Evolutionary conservation across 2,329 filamentous ascomycete genomes (phyloP).

Genomic region (Trichophyton equinum): DNA sequence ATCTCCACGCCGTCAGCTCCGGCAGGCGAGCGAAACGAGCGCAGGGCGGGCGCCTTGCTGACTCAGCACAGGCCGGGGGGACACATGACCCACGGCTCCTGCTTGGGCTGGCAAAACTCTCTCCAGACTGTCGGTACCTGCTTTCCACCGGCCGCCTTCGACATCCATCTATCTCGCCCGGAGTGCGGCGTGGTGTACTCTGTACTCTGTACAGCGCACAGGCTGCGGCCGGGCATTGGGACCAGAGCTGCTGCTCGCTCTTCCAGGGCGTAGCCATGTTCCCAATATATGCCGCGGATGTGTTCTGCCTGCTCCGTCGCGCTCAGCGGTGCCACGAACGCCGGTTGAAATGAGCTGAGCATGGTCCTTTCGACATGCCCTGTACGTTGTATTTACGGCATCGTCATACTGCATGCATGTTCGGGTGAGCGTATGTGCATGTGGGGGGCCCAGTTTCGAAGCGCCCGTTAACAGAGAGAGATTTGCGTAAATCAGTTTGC

Average conservation of each 20-base stretch:
- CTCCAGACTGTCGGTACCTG: conserved; percentile 13
- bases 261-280: background rate
- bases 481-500: background rate
- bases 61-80: background rate
- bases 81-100: conserved; percentile 6
- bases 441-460: background rate
- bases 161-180: background rate
- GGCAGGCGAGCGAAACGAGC: too few species aligned
- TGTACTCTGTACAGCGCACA: too few species aligned
- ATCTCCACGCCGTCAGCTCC: too few species aligned
- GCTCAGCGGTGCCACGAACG: background rate
- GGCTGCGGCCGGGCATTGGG: background rate
- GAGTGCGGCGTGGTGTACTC: too few species aligned
- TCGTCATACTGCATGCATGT: background rate
- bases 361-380: background rate
- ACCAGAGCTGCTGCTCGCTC: background rate
- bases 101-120: conserved; percentile 8
- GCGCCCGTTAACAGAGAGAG: background rate
- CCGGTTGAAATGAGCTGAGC: background rate
- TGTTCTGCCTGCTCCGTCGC: background rate
- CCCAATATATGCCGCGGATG: background rate
- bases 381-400: background rate
- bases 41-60: background rate
- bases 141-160: background rate
- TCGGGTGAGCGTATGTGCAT: background rate